Evolutionary conservation across 768 basidiomycete genomes (phyloP), one percentile per base, ranked within the genome.

Genomic region (Rhizopogon roseolus): DNA sequence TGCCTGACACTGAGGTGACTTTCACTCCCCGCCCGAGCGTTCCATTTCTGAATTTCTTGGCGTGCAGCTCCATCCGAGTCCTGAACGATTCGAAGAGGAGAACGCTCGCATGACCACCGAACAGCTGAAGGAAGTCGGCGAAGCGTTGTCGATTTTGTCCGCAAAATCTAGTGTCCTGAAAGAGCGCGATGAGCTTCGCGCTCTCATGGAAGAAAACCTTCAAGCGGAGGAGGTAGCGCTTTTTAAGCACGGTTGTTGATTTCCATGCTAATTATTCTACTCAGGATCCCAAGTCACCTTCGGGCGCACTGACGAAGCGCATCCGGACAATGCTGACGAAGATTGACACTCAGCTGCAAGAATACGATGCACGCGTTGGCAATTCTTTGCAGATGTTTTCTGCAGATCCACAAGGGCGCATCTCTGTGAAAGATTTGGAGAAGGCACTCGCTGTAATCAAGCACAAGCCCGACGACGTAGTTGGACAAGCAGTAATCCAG

Each of bases 91-190:
- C 25, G 82, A 79, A 54, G 75, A 79, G 45, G 86, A 84, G 29
- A 83, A 88, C 60, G 93, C 93, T n/a, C 86, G 93, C 41, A 98
- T 99, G 96, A 98, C 94, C 2, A 83, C 88, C 9, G 96, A 98
- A 63, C 95, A 99, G 63, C 79, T 99, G 22, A 89, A 88, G 65
- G 97, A 99, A 71, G 81, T 99, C 37, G 87, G 87, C 38, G 94
- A 96, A 59, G 94, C 95, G 2, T 74, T 98, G 53, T 85, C 88
- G 3, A 81, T 98, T 63, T 76, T 98, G 51, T 95, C 93, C 16
- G 90, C 96, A 54, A 94, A 90, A 69, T 96, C 93, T 4, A 90
- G 88, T 57, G 95, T 98, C 36, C 80, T 98, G 54, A 94, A 98
- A 73, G 97, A 99, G 71, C 87, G 96, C 37, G 86, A 89, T 60